Evolutionary conservation across 2,329 filamentous ascomycete genomes (phyloP), one percentile per base, ranked within the genome.

Genomic region (Ophiostoma pallidulum): DNA sequence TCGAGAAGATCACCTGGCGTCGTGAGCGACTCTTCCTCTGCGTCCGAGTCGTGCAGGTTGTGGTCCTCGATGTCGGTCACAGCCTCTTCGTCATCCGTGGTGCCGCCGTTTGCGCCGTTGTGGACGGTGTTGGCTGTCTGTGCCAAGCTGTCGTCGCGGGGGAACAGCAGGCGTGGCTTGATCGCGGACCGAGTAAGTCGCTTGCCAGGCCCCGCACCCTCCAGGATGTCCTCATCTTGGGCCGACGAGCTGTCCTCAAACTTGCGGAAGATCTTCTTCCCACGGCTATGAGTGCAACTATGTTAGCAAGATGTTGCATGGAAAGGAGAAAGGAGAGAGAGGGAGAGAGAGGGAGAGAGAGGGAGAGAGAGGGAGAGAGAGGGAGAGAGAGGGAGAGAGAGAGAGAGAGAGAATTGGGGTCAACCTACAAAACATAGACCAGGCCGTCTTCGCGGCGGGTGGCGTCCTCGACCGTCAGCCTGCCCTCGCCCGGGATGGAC

Each of bases 191-290:
- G 39, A 13, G 44, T 46, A 24, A 45, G n/a, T n/a, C 43, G 43
- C 39, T 47, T 47, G 29, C 47, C 46, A n/a, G 82, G 80, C 49
- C 26, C 62, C 60, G 50, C 60, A 54, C 51, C 59, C 26, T 65
- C 62, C 40, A 59, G 55, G 24, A 45, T 31, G 38, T 46, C 42
- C 41, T 54, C 53, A 10, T 51, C 47, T 14, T 45, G 46, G 2
- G 47, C 24, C 1, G 46, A 32, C 14, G 32, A 55, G 12, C 60
- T 62, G 8, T 62, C 65, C 36, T 66, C 63, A 56, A 83, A 87
- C 59, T 81, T 84, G 63, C 81, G 80, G 67, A 87, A 88, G 48
- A 86, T 71, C 61, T 80, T 86, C 70, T 84, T 87, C 61, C 86
- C 86, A 57, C 86, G 86, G 71, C 84, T 89, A 48, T 55, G 52